Percentiles rank a stretch among this genome's conserved stretches.
These are phyloP conservation scores for Rubia yunnanensis DNA, from an alignment of 257 asterid species.

Conservation along the genomic window DNA sequence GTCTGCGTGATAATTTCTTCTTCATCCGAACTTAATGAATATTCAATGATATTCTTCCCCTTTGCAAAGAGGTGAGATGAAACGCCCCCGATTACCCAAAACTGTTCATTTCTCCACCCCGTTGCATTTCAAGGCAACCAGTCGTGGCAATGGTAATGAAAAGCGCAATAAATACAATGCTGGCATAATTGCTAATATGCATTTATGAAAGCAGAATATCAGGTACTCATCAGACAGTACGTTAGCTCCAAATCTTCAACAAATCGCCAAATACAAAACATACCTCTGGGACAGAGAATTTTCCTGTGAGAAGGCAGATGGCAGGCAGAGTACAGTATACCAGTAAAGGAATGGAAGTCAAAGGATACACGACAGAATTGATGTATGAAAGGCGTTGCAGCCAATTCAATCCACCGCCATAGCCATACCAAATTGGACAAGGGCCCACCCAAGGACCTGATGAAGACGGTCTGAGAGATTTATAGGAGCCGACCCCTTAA, in stretches of 20 bases:
- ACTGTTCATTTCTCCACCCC: slow-evolving; percentile 99
- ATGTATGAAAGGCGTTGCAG: slow-evolving; percentile 73
- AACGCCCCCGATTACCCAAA: slow-evolving; percentile 94
- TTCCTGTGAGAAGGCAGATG: slow-evolving; percentile 87
- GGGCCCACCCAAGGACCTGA: slow-evolving; percentile 96
- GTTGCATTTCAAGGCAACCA: slow-evolving; percentile 84
- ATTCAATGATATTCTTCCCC: no score
- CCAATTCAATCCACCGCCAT: slow-evolving; percentile 83
- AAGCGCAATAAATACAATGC: slow-evolving; percentile 66
- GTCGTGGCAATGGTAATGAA: slow-evolving; percentile 76
- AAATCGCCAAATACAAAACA: slow-evolving; percentile 1
- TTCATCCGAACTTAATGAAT: no score
- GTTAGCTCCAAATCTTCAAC: neutral
- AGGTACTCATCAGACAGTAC: neutral
- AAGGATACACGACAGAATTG: slow-evolving; percentile 85
- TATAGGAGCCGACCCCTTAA: slow-evolving; percentile 87
- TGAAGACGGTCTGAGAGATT: slow-evolving; percentile 91
- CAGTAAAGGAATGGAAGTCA: slow-evolving; percentile 79
- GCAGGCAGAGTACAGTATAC: slow-evolving; percentile 89
- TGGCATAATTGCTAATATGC: slow-evolving; percentile 86
- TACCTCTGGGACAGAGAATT: slow-evolving; percentile 89
- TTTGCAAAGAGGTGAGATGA: slow-evolving; percentile 74
- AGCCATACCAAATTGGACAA: slow-evolving; percentile 90
- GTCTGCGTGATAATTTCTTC: no score
- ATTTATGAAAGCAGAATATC: neutral